Conservation (phyloP, 2,329 filamentous ascomycete species). For the Tolypocladium amazonense region DNA sequence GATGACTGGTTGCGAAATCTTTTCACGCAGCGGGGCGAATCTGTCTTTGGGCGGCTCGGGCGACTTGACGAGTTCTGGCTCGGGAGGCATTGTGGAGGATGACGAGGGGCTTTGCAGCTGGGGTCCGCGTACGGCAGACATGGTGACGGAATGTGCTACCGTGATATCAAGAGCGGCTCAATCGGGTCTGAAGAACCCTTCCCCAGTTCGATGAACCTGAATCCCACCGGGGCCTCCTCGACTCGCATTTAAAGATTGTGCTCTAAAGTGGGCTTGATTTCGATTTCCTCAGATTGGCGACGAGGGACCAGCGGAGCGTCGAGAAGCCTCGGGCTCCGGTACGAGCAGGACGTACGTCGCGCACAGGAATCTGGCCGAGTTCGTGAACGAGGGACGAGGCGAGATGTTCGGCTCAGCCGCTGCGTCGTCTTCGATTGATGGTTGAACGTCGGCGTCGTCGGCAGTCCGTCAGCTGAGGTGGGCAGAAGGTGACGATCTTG, state of each 20-base stretch:
- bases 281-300: not conserved
- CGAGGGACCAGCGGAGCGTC: not conserved
- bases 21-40: conserved; percentile 29
- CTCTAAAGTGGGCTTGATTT: not conserved
- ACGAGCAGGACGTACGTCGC: not conserved
- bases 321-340: not conserved
- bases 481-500: not conserved
- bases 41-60: conserved; percentile 8
- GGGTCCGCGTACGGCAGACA: conserved; percentile 19
- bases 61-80: conserved; percentile 16
- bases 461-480: not conserved
- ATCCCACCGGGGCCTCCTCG: conserved; percentile 6
- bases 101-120: conserved; percentile 5
- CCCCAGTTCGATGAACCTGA: conserved; percentile 8
- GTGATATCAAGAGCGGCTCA: conserved; percentile 4
- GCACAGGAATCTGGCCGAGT: not conserved
- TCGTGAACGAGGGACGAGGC: not conserved
- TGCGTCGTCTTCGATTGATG: not conserved
- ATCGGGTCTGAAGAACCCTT: conserved; percentile 9
- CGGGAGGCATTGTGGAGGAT: conserved; percentile 10
- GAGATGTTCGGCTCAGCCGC: not conserved
- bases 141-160: conserved; percentile 7
- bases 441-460: not conserved
- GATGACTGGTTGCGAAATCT: conserved; percentile 70
- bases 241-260: conserved; percentile 9